Evolutionary conservation across 441 rosid species (phyloP).

Genomic region (Mallotus japonicus): DNA sequence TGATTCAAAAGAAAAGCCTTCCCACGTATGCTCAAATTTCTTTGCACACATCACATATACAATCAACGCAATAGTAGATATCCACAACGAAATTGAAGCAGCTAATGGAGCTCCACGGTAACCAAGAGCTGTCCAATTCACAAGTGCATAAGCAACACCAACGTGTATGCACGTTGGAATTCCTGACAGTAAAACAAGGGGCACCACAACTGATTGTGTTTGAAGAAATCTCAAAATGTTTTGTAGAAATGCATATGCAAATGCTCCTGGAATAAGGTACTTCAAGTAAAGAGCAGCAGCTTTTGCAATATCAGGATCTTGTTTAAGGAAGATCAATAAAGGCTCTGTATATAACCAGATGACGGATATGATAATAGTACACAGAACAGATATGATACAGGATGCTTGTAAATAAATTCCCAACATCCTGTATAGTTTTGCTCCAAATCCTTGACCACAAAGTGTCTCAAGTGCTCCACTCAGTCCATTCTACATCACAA

Average conservation of each 20-base stretch:
- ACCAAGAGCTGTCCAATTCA: constrained; percentile 40
- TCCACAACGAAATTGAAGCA: constrained; percentile 62
- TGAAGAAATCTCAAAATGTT: constrained; percentile 66
- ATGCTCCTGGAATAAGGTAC: constrained; percentile 57
- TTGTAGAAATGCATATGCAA: constrained; percentile 67
- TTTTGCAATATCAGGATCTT: constrained; percentile 46
- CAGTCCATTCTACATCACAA: constrained; percentile 43
- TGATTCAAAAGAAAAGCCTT: constrained; percentile 50
- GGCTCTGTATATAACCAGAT: constrained; percentile 57
- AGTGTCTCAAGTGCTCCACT: constrained; percentile 86
- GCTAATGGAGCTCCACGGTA: constrained; percentile 68
- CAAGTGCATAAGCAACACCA: constrained; percentile 39
- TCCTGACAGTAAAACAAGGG: constrained; percentile 43
- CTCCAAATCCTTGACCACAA: constrained; percentile 83
- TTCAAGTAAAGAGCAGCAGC: constrained; percentile 50
- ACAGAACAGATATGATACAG: constrained; percentile 52
- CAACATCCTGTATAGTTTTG: constrained; percentile 47
- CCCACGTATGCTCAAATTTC: constrained; percentile 58
- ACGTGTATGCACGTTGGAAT: constrained; percentile 37
- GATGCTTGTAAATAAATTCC: constrained; percentile 78
- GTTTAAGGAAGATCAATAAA: constrained; percentile 41
- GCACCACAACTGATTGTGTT: constrained; percentile 57
- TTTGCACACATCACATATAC: constrained; percentile 40
- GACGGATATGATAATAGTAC: constrained; percentile 42
- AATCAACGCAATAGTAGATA: constrained; percentile 39